phyloP scores from a whole-genome alignment of 768 basidiomycete species.

The Leccinum obscurum region DNA sequence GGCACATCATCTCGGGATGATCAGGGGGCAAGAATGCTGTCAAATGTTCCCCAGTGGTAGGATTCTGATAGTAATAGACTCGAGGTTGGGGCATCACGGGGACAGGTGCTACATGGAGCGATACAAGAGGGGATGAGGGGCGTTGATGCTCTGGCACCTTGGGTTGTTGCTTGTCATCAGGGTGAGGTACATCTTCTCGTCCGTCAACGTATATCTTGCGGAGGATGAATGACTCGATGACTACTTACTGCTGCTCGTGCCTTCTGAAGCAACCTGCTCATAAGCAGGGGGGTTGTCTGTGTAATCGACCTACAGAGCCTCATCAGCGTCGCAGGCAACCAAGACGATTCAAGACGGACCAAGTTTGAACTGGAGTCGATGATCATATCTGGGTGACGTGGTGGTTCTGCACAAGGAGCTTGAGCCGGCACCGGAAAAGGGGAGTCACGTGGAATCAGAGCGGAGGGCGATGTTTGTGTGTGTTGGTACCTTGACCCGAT shows the following conservation, averaged over 20 bases:
- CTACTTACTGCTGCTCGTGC: constrained; percentile 29
- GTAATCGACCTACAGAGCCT: constrained; percentile 16
- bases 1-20: constrained; percentile 82
- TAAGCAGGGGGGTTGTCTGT: constrained; percentile 52
- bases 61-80: constrained; percentile 71
- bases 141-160: constrained; percentile 9
- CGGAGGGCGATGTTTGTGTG: constrained; percentile 10
- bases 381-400: constrained; percentile 20
- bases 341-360: constrained; percentile 14
- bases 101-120: constrained; percentile 31
- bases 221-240: not conserved
- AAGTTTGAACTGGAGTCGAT: constrained; percentile 27
- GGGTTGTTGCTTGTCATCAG: constrained; percentile 15
- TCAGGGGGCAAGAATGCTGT: constrained; percentile 69
- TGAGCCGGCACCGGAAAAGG: constrained; percentile 11
- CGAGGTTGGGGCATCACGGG: constrained; percentile 43
- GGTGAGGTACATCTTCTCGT: constrained; percentile 12
- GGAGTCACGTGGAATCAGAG: constrained; percentile 22
- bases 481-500: constrained; percentile 15
- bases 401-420: not conserved
- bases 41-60: constrained; percentile 54
- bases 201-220: not conserved
- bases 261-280: constrained; percentile 37
- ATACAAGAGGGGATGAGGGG: constrained; percentile 14
- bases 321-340: not conserved